Conservation (phyloP, 768 basidiomycete species). For the Tremella mesenterica region DNA sequence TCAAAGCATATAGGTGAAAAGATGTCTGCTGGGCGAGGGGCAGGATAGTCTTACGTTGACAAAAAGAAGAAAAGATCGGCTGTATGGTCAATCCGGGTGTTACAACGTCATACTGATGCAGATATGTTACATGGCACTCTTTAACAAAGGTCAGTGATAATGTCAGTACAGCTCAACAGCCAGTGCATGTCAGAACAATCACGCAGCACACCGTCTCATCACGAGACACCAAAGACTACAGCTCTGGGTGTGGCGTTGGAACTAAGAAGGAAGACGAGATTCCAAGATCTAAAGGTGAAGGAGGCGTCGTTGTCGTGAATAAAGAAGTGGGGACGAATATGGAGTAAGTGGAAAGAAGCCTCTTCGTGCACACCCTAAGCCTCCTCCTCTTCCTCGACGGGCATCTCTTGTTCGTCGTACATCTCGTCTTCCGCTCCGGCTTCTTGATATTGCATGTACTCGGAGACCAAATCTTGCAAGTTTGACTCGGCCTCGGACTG, state of each 20-base stretch:
- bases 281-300: background rate
- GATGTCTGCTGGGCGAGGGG: background rate
- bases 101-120: background rate
- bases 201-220: slow-evolving; percentile 39
- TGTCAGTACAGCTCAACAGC: too few relatives aligned
- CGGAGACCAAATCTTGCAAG: slow-evolving; percentile 97
- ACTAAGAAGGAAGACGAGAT: slow-evolving; percentile 6
- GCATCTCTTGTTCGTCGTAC: slow-evolving; percentile 38
- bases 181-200: too few relatives aligned
- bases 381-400: slow-evolving; percentile 27
- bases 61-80: too few relatives aligned
- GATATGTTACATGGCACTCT: background rate
- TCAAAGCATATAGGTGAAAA: background rate
- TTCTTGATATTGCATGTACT: slow-evolving; percentile 62
- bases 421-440: slow-evolving; percentile 40
- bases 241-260: slow-evolving; percentile 31
- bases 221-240: slow-evolving; percentile 34
- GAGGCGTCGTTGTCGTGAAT: background rate
- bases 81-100: too few relatives aligned
- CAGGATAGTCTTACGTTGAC: background rate
- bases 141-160: background rate
- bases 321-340: background rate
- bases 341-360: background rate
- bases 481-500: slow-evolving; percentile 99
- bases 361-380: background rate